phyloP scores from a whole-genome alignment of 768 basidiomycete genomes.

The Leccinum olivaceopallidum region DNA sequence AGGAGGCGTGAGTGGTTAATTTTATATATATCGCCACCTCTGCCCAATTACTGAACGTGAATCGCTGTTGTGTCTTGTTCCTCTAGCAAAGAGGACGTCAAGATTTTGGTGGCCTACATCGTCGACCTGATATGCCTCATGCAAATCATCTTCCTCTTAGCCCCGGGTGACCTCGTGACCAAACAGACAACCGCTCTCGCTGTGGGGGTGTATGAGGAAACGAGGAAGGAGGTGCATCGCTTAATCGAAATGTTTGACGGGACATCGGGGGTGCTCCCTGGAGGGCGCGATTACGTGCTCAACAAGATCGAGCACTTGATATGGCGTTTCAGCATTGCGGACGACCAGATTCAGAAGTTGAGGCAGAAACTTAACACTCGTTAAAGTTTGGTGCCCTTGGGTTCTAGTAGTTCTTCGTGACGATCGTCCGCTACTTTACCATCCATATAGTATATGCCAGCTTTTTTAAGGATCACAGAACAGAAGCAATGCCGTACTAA shows the following conservation, averaged over 20 bases:
- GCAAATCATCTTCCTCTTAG: conserved; percentile 14
- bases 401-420: background rate
- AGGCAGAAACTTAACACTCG: background rate
- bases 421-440: background rate
- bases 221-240: background rate
- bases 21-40: too few relatives aligned
- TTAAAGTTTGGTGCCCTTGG: background rate
- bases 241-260: background rate
- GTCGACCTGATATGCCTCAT: conserved; percentile 18
- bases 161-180: background rate
- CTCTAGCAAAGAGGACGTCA: conserved; percentile 11
- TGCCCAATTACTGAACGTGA: background rate
- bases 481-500: too few relatives aligned
- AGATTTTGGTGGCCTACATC: conserved; percentile 14
- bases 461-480: background rate
- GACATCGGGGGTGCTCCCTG: background rate
- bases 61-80: background rate
- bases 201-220: conserved; percentile 2
- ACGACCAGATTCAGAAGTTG: conserved; percentile 5
- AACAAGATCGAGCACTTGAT: conserved; percentile 13
- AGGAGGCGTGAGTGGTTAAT: conserved; percentile 10
- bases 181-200: background rate
- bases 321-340: conserved; percentile 17
- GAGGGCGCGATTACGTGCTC: conserved; percentile 11
- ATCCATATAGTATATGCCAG: background rate